phyloP scores from a whole-genome alignment of 805 yeast genomes.

The Ogataea henricii region DNA sequence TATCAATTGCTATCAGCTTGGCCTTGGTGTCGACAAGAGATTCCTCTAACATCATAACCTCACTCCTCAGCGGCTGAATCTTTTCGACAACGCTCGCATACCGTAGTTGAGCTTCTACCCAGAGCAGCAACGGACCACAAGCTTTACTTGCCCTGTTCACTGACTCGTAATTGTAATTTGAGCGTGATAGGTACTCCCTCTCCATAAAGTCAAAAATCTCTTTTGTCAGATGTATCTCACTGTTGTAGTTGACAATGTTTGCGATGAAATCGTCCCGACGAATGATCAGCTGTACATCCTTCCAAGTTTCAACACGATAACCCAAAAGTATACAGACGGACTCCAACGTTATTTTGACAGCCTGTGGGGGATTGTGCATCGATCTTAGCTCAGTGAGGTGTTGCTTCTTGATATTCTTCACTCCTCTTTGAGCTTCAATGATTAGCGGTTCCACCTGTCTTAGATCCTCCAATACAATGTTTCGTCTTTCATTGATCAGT shows the following conservation, averaged over 20 bases:
- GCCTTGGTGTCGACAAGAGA: slow-evolving; percentile 64
- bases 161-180: slow-evolving; percentile 67
- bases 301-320: slow-evolving; percentile 66
- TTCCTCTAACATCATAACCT: slow-evolving; percentile 59
- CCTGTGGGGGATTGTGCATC: slow-evolving; percentile 87
- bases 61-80: slow-evolving; percentile 72
- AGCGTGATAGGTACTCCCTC: slow-evolving; percentile 55
- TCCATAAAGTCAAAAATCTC: slow-evolving; percentile 61
- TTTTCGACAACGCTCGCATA: slow-evolving; percentile 69
- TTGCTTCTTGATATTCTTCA: slow-evolving; percentile 88
- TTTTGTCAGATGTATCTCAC: slow-evolving; percentile 55
- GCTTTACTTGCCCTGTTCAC: slow-evolving; percentile 92
- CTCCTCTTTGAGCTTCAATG: slow-evolving; percentile 81
- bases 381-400: slow-evolving; percentile 88
- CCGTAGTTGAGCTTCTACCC: slow-evolving; percentile 90
- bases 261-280: slow-evolving; percentile 86
- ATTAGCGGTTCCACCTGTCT: slow-evolving; percentile 82
- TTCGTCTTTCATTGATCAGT: slow-evolving; percentile 55
- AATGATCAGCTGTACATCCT: slow-evolving; percentile 78
- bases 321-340: slow-evolving; percentile 87
- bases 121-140: slow-evolving; percentile 85
- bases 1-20: slow-evolving; percentile 71
- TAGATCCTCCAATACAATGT: slow-evolving; percentile 61
- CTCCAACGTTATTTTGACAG: slow-evolving; percentile 82
- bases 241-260: slow-evolving; percentile 74